Evolutionary conservation across 2,329 filamentous ascomycete genomes (phyloP), one percentile per base, ranked within the genome.

Genomic region (Ceratocystis cubensis): DNA sequence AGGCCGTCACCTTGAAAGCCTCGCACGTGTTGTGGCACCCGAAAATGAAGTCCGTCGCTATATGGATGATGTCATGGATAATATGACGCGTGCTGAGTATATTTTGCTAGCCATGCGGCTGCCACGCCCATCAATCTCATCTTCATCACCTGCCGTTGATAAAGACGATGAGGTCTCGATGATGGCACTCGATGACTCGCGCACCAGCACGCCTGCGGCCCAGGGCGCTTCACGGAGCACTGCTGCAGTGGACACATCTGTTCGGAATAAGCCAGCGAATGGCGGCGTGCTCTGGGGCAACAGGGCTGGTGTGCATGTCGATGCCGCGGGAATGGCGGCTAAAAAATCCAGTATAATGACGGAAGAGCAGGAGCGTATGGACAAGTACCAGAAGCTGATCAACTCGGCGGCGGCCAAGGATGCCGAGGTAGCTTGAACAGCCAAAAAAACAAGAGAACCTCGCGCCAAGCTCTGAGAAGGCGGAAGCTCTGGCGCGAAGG

Each of bases 51-150:
- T 88, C 25, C 76, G 77, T 61, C 78, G 82, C 59, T 87, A 88
- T 70, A 88, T 88, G 86, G 82, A 88, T 71, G 82, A 87, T 71
- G 78, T 88, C 4, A 88, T 88, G 85, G 81, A 83, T 68, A 85
- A 82, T 69, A 86, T 85, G 80, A 87, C 84, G 7, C 79, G 86
- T 44, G 85, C 84, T 15, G 85, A 88, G 73, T 88, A 87, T 71
- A 78, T 88, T 3, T 75, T 88, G 25, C 76, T 88, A 33, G 85
- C 85, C 10, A 88, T 88, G 84, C 80, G 84, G 61, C 76, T 88
- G 15, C 84, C 85, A 0, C 79, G 79, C 62, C 64, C 64, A 17
- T 5, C n/a, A 30, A 10, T n/a, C 10, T 7, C 22, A 41, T 44
- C 44, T 5, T 74, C 37, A 41, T 41, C 69, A 17, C 69, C 69